phyloP scores from a whole-genome alignment of 345 rosid genomes.

The Cardamine resedifolia region DNA sequence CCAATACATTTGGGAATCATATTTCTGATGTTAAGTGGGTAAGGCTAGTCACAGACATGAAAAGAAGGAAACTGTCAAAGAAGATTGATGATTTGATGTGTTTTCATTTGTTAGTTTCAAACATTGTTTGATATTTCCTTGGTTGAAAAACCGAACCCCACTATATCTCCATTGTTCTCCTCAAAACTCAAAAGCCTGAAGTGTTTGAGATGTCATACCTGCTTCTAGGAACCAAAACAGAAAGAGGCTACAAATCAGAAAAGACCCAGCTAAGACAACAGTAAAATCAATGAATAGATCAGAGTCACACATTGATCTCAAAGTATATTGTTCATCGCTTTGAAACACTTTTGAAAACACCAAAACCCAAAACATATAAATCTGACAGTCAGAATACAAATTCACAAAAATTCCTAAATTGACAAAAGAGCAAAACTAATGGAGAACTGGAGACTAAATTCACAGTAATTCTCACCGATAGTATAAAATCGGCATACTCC shows the following conservation, averaged over 20 bases:
- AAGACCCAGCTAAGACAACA: not conserved
- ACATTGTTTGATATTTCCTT: constrained; percentile 89
- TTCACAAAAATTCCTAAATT: not conserved
- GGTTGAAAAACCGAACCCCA: too few relatives aligned
- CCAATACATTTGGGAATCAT: constrained; percentile 48
- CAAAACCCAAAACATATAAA: not conserved
- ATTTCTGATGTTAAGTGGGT: constrained; percentile 75
- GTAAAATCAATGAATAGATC: not conserved
- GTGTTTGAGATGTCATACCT: too few relatives aligned
- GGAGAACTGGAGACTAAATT: too few relatives aligned
- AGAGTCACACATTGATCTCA: not conserved
- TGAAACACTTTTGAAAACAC: not conserved
- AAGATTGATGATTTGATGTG: too few relatives aligned
- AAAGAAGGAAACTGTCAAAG: not conserved
- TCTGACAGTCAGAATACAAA: not conserved
- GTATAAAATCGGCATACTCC: constrained; percentile 71
- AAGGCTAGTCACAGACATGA: constrained; percentile 86
- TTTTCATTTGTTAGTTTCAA: not conserved
- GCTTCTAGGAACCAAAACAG: not conserved
- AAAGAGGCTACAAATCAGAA: not conserved
- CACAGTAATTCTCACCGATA: constrained; percentile 43
- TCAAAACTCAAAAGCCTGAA: too few relatives aligned
- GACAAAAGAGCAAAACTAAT: not conserved
- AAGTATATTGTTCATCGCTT: too few relatives aligned
- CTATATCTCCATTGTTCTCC: constrained; percentile 79